Evolutionary conservation across 2,329 filamentous ascomycete genomes (phyloP).

Genomic region (Venturia pyrina): DNA sequence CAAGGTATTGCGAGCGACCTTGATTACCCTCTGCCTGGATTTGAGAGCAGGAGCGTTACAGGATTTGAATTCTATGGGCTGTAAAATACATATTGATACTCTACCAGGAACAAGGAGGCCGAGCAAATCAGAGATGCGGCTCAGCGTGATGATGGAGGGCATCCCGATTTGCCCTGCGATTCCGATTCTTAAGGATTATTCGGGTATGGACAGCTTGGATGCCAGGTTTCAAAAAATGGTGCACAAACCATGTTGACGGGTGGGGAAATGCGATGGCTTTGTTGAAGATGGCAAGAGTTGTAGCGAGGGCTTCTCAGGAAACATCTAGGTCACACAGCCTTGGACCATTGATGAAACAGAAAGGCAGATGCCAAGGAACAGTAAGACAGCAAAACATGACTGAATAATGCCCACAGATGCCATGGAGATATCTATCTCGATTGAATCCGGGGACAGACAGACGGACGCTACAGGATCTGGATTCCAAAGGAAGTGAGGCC

Average conservation of each 20-base stretch:
- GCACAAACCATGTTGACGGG: not conserved
- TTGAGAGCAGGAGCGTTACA: not conserved
- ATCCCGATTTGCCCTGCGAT: not conserved
- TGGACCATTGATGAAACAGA: not conserved
- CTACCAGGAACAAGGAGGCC: slow-evolving; percentile 2
- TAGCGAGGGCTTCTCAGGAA: not conserved
- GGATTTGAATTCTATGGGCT: not conserved
- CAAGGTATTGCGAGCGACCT: not conserved
- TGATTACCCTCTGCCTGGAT: not conserved
- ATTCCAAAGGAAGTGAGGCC: no score
- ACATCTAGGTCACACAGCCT: not conserved
- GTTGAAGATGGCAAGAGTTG: not conserved
- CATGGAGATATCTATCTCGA: no score
- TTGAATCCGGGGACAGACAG: no score
- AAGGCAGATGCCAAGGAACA: not conserved
- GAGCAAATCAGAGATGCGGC: not conserved
- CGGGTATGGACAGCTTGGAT: not conserved
- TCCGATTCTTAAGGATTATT: not conserved
- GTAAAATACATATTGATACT: not conserved
- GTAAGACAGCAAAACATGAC: no score
- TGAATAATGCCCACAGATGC: no score
- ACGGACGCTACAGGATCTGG: no score
- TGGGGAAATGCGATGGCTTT: not conserved
- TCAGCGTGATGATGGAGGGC: not conserved
- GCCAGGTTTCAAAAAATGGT: not conserved